phyloP scores from a whole-genome alignment of 2,329 filamentous ascomycete genomes.

The Arthrinium phaeospermum region DNA sequence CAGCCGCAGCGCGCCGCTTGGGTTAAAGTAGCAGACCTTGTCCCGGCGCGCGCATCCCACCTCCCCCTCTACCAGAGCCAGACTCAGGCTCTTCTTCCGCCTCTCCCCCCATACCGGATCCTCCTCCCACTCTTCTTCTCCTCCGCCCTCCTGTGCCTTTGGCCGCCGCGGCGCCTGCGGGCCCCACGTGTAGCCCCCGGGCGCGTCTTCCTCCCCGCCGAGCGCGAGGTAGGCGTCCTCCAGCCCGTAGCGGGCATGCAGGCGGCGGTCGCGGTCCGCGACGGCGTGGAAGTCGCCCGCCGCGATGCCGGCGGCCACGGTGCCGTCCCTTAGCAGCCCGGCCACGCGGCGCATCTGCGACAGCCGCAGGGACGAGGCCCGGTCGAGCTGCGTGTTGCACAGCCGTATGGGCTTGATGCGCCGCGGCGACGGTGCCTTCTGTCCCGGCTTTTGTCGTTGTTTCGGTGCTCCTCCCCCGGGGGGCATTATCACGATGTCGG shows the following conservation, averaged over 20 bases:
- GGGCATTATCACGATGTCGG: no score
- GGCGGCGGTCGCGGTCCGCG: conserved; percentile 57
- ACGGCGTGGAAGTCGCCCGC: conserved; percentile 64
- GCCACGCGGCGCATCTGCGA: conserved; percentile 30
- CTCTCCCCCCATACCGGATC: no score
- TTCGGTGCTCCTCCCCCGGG: no score
- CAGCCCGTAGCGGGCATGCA: no score
- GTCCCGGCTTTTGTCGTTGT: no score
- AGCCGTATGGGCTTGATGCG: no score
- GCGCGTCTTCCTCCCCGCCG: conserved; percentile 53
- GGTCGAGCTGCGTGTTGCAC: conserved; percentile 39
- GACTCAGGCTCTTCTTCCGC: no score
- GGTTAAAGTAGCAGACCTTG: conserved; percentile 48
- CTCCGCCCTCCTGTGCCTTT: no score
- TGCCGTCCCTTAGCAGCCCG: conserved; percentile 26
- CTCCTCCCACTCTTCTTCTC: no score
- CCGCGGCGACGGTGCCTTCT: no score
- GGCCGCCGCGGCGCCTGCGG: conserved; percentile 50
- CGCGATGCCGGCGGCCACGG: conserved; percentile 46
- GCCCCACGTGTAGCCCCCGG: conserved; percentile 60
- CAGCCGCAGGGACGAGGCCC: no score
- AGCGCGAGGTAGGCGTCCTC: conserved; percentile 56
- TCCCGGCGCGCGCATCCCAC: conserved; percentile 60
- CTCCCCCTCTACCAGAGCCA: conserved; percentile 33
- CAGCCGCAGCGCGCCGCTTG: conserved; percentile 31